These are phyloP conservation scores for Lipomyces starkeyi DNA, from an alignment of 805 yeast genomes.

Conservation along the genomic window DNA sequence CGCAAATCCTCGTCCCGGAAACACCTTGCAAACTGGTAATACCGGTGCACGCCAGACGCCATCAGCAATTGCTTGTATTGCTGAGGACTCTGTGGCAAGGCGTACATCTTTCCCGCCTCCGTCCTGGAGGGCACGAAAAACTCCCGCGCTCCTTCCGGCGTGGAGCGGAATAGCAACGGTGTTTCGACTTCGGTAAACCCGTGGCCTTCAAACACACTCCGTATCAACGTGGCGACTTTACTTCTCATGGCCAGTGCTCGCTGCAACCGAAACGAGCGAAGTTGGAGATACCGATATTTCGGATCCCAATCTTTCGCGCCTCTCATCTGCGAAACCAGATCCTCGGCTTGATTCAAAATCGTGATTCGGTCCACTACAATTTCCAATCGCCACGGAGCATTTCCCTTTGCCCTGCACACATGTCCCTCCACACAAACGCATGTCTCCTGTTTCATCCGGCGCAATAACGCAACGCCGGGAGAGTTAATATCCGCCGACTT, in stretches of 20 bases:
- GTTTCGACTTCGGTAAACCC: conserved; percentile 87
- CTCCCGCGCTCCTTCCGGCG: conserved; percentile 98
- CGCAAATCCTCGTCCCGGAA: conserved; percentile 96
- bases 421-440: conserved; percentile 33
- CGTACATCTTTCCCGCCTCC: conserved; percentile 64
- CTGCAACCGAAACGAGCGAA: conserved; percentile 63
- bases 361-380: conserved; percentile 17
- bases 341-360: conserved; percentile 21
- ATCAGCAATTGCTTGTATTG: conserved; percentile 93
- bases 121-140: conserved; percentile 90
- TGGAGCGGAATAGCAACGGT: conserved; percentile 88
- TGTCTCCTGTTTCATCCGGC: conserved; percentile 30
- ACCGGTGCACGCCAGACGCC: conserved; percentile 88
- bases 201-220: conserved; percentile 50
- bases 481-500: conserved; percentile 2
- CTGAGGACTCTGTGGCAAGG: conserved; percentile 97
- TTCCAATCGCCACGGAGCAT: conserved; percentile 14
- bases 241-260: conserved; percentile 62
- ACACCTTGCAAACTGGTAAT: conserved; percentile 91
- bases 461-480: conserved; percentile 1
- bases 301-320: conserved; percentile 66
- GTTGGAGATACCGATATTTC: conserved; percentile 79
- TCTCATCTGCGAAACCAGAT: conserved; percentile 32
- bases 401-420: conserved; percentile 15
- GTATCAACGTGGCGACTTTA: conserved; percentile 55